Evolutionary conservation across 495 filamentous ascomycete species (phyloP).

Genomic region (Trichoderma asperelloides): DNA sequence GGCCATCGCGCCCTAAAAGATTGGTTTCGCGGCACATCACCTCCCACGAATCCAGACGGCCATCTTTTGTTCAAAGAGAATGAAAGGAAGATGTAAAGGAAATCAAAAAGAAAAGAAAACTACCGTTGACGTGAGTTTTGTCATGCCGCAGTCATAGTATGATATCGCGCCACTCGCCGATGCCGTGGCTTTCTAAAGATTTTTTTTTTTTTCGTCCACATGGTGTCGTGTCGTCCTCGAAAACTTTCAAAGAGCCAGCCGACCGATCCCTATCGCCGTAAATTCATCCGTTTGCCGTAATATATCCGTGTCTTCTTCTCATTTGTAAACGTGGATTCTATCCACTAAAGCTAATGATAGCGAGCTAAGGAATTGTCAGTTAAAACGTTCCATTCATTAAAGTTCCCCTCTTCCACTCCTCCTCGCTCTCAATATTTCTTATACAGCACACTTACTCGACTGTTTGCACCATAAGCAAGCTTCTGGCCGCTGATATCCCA

Average conservation of each 20-base stretch:
- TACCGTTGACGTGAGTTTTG: neutral
- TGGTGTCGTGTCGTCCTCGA: neutral
- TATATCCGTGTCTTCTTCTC: neutral
- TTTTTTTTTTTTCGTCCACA: neutral
- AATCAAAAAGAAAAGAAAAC: neutral
- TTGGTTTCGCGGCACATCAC: neutral
- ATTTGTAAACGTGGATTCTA: neutral
- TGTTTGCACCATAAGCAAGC: constrained; percentile 63
- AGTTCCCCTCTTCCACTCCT: too few relatives aligned
- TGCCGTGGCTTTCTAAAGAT: neutral
- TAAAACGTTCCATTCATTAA: neutral
- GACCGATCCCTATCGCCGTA: neutral
- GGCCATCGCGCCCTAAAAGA: neutral
- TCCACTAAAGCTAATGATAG: constrained; percentile 9
- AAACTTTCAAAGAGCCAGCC: neutral
- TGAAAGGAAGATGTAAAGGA: neutral
- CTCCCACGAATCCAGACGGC: neutral
- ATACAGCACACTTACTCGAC: constrained; percentile 45
- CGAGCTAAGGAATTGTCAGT: constrained; percentile 6
- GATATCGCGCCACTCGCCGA: neutral
- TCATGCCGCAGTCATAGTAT: neutral
- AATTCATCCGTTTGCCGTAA: neutral
- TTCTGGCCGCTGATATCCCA: constrained; percentile 73
- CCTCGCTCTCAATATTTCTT: neutral
- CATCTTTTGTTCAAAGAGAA: neutral